A percentile compares a stretch with the other conserved stretches of the same genome.
Conservation (phyloP, 192 early-diverging fungal species). For the Gorgonomyces haynaldii region DNA sequence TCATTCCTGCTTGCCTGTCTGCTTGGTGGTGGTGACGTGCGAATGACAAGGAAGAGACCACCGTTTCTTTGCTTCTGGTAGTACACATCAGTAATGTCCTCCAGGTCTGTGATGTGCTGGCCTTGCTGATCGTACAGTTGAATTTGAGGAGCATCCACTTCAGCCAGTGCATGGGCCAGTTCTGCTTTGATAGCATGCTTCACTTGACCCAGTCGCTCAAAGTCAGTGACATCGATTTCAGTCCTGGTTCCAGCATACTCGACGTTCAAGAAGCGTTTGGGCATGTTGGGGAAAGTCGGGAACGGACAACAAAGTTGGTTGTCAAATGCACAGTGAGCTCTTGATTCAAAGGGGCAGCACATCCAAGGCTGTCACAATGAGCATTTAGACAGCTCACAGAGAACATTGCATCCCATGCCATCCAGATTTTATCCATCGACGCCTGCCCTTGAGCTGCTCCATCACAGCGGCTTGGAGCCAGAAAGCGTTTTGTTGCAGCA, state of each 20-base stretch:
- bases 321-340: no score
- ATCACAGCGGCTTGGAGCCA: no score
- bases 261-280: constrained; percentile 5
- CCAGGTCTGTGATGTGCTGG: constrained; percentile 4
- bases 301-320: no score
- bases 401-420: no score
- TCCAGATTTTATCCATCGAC: no score
- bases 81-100: constrained; percentile 1
- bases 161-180: neutral
- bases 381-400: no score
- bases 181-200: constrained; percentile 10
- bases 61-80: neutral
- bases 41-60: neutral
- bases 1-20: constrained; percentile 4
- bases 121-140: neutral
- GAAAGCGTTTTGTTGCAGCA: no score
- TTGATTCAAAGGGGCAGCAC: no score
- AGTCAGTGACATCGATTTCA: constrained; percentile 10
- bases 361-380: no score
- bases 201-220: constrained; percentile 8
- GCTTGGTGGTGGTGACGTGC: constrained; percentile 1
- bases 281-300: no score
- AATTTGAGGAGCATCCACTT: constrained; percentile 1
- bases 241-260: neutral
- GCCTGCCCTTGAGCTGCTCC: no score